Evolutionary conservation across 805 yeast species (phyloP), one percentile per base, ranked within the genome.

Genomic region (Clavispora asparagi): DNA sequence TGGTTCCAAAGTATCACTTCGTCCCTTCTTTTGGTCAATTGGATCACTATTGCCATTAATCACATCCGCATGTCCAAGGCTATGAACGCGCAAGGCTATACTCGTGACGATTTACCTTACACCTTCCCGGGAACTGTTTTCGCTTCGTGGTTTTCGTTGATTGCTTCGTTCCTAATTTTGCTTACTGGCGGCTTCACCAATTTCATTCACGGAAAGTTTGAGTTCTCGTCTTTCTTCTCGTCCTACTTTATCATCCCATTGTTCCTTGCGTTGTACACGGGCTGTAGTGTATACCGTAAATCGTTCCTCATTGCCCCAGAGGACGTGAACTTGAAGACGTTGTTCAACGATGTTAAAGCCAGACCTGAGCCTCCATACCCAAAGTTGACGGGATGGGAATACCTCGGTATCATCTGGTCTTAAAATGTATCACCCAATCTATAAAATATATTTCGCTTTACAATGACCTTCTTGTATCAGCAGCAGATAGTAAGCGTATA

Each of bases 51-150:
- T 31, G 54, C 69, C 6, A 47, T 56, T 10, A 65, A 62, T 45
- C 70, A 67, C 53, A 61, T 67, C 29, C 48, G 43, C 23, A 45
- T 65, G 59, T 47, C 54, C 1, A 58, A 64, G 40, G 77, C 73
- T 0, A 52, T 73, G 60, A 70, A 62, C 49, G 74, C 65, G 4
- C 77, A 73, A 51, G 72, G 72, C 32, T 59, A 59, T 43, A 32
- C 59, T 6, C 56, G 68, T 52, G 61, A 56, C 14, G 49, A 55
- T 17, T 59, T 70, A 38, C 74, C 72, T n/a, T 65, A 63, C 48
- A 53, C 52, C 30, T 48, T 62, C 31, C 50, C 43, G 32, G 46
- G 57, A 32, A 64, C 64, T 11, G 65, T 55, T 17, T 36, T 32
- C 27, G 66, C 60, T 28, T 64, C 71, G 6, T 68, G 68, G 68